These are phyloP conservation scores for Phytophthora idaei DNA, from an alignment of 352 stramenopile genomes.

Conservation along the genomic window DNA sequence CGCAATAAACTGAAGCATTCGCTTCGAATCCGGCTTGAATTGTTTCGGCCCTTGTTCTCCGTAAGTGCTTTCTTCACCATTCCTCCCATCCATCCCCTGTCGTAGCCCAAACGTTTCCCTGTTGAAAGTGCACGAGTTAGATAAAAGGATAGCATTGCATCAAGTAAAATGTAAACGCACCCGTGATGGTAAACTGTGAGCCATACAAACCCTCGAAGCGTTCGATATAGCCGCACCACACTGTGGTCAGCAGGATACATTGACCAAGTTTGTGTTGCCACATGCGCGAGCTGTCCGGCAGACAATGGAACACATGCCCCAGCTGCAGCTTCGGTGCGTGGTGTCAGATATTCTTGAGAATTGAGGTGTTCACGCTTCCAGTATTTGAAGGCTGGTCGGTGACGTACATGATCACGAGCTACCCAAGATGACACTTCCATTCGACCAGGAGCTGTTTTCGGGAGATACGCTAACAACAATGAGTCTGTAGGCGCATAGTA, in stretches of 20 bases:
- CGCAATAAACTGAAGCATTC: constrained; percentile 54
- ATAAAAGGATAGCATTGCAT: background rate
- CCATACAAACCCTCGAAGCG: constrained; percentile 46
- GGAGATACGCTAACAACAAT: constrained; percentile 54
- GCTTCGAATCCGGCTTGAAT: background rate
- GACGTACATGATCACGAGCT: constrained; percentile 64
- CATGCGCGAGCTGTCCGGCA: constrained; percentile 43
- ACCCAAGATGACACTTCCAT: constrained; percentile 55
- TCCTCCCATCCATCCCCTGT: constrained; percentile 4
- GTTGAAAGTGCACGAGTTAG: constrained; percentile 4
- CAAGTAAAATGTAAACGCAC: constrained; percentile 30
- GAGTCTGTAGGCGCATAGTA: constrained; percentile 68
- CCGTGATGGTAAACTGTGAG: constrained; percentile 69
- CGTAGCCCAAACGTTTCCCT: constrained; percentile 73
- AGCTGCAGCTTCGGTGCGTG: constrained; percentile 50
- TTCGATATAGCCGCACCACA: constrained; percentile 59
- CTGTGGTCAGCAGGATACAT: constrained; percentile 78
- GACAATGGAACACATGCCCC: constrained; percentile 60
- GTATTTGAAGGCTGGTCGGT: constrained; percentile 69
- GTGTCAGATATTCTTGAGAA: constrained; percentile 64
- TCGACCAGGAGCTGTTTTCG: constrained; percentile 53
- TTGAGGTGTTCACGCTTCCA: constrained; percentile 55
- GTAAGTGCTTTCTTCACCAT: too few species aligned
- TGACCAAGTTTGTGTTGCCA: constrained; percentile 53
- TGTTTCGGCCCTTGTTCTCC: background rate